Evolutionary conservation across 2,329 filamentous ascomycete genomes (phyloP), one percentile per base, ranked within the genome.

Genomic region (Diplodia seriata): DNA sequence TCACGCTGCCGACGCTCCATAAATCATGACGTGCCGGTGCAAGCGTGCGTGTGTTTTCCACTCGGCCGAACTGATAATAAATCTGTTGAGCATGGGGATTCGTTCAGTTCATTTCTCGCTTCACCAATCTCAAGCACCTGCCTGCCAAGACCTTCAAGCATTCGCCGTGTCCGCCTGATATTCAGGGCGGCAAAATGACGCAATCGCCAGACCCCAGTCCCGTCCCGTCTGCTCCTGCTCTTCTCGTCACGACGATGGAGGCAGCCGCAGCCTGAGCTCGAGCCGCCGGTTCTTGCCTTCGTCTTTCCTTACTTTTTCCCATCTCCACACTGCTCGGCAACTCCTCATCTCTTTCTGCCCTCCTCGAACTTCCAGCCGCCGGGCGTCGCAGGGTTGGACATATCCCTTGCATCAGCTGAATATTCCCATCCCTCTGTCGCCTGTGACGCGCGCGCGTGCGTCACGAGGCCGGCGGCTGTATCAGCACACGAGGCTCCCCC

Each of bases 371-470:
- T 23, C 36, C 33, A 64, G 31, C 36, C 33, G 29, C 64, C 64
- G 38, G 64, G 18, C 64, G 23, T 26, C 23, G 23, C 23, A 26
- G 2, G 23, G 23, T 26, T 26, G 23, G 23, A 51, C 14, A 4
- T 43, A 23, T 49, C 55, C 54, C 64, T 57, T 67, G 64, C 64
- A 49, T 38, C n/a, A 57, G 43, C 40, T 67, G 64, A 59, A 67
- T 59, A 67, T 67, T 51, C 55, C 55, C 31, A 20, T 26, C 51
- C 47, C n/a, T 36, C 33, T 36, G 33, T 36, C 33, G 33, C 53
- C 20, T 38, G 33, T n/a, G 15, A 18, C 50, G 36, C 51, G 49
- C 63, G 63, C 49, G 63, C 43, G 29, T 55, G 63, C 40, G 12
- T 40, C 55, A 57, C 20, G 53, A 20, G 57, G 57, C 11, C 7